Percentiles rank a stretch among this genome's conserved stretches.
phyloP scores from a whole-genome alignment of 768 basidiomycete species.

The Suillus spraguei region DNA sequence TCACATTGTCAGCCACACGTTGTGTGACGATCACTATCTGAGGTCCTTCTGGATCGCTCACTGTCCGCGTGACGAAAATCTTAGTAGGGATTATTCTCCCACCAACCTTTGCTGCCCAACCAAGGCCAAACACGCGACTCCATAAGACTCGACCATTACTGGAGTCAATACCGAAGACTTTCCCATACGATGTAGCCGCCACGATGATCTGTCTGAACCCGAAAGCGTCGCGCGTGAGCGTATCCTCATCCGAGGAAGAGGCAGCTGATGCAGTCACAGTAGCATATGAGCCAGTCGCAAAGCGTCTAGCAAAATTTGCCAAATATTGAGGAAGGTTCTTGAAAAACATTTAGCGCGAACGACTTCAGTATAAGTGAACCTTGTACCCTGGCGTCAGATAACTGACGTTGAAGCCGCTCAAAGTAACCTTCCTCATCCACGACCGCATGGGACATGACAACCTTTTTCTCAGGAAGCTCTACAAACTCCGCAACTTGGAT shows the following conservation, averaged over 20 bases:
- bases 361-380: background rate
- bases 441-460: slow-evolving; percentile 33
- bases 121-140: slow-evolving; percentile 76
- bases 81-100: slow-evolving; percentile 60
- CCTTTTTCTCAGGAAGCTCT: slow-evolving; percentile 68
- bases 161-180: slow-evolving; percentile 82
- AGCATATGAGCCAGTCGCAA: slow-evolving; percentile 68
- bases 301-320: slow-evolving; percentile 66
- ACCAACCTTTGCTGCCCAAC: slow-evolving; percentile 62
- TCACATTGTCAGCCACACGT: slow-evolving; percentile 61
- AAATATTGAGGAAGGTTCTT: slow-evolving; percentile 76
- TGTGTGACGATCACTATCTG: slow-evolving; percentile 67
- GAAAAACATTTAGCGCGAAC: background rate
- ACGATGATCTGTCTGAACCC: slow-evolving; percentile 88
- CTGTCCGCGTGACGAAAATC: slow-evolving; percentile 54
- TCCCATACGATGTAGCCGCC: slow-evolving; percentile 68
- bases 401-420: slow-evolving; percentile 55
- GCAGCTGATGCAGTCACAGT: slow-evolving; percentile 37
- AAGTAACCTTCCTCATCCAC: slow-evolving; percentile 49
- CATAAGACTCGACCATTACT: slow-evolving; percentile 77
- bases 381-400: slow-evolving; percentile 58
- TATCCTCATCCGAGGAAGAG: slow-evolving; percentile 33
- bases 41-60: slow-evolving; percentile 46
- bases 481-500: slow-evolving; percentile 69
- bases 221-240: slow-evolving; percentile 71